These are phyloP conservation scores for Metschnikowia lachancei DNA, from an alignment of 805 yeast species.

Conservation along the genomic window DNA sequence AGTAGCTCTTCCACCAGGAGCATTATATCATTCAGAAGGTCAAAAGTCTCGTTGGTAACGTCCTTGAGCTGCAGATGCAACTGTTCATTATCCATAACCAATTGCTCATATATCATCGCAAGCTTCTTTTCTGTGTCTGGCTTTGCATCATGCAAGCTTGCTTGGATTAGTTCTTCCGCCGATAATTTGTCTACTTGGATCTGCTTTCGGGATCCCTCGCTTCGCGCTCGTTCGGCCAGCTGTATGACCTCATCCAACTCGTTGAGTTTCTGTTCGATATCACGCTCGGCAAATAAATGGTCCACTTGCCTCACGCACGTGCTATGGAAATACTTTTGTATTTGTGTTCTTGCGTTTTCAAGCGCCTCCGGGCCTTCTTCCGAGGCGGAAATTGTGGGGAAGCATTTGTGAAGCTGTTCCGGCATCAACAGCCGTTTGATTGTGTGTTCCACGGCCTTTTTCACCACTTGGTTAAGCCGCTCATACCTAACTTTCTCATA, in stretches of 20 bases:
- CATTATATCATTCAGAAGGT: constrained; percentile 22
- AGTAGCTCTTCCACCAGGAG: constrained; percentile 17
- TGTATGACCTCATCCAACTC: constrained; percentile 48
- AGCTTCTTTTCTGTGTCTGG: constrained; percentile 28
- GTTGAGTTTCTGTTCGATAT: constrained; percentile 42
- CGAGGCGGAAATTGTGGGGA: constrained; percentile 49
- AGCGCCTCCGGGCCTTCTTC: constrained; percentile 46
- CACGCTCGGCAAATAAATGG: constrained; percentile 49
- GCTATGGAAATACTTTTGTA: constrained; percentile 49
- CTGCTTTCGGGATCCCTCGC: constrained; percentile 18
- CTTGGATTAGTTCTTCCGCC: constrained; percentile 34
- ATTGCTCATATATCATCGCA: constrained; percentile 35
- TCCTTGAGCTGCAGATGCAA: constrained; percentile 24
- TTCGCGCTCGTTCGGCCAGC: constrained; percentile 36
- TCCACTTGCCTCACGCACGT: constrained; percentile 53
- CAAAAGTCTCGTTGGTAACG: constrained; percentile 23
- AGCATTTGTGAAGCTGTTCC: constrained; percentile 53
- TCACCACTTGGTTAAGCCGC: constrained; percentile 49
- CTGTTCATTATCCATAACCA: constrained; percentile 35
- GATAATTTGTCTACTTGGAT: constrained; percentile 29
- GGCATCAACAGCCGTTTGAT: constrained; percentile 46
- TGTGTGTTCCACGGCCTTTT: constrained; percentile 54
- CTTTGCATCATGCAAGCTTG: constrained; percentile 25
- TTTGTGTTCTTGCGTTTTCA: constrained; percentile 50
- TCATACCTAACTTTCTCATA: constrained; percentile 42